phyloP scores from a whole-genome alignment of 805 yeast genomes.

The Candida oleophila region DNA sequence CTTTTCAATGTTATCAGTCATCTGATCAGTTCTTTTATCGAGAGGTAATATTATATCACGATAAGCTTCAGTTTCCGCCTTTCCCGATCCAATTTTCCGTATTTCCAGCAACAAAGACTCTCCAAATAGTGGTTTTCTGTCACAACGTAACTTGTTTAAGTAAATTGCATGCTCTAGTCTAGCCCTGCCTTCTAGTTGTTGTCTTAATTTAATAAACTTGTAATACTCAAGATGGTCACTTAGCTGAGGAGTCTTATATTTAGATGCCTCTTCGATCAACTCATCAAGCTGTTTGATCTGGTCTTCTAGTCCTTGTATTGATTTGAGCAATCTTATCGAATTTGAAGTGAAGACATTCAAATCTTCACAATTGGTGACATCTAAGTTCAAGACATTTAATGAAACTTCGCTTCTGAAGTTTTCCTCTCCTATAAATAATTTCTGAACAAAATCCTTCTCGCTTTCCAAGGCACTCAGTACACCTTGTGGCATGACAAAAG shows the following conservation, averaged over 20 bases:
- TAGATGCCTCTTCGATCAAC: conserved; percentile 21
- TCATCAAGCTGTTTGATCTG: conserved; percentile 45
- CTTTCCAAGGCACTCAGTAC: conserved; percentile 51
- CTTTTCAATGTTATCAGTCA: conserved; percentile 60
- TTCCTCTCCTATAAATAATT: conserved; percentile 18
- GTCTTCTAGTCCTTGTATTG: conserved; percentile 44
- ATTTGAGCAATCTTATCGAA: conserved; percentile 43
- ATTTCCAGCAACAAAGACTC: conserved; percentile 45
- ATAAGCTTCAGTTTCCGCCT: conserved; percentile 13
- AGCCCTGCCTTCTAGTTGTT: conserved; percentile 52
- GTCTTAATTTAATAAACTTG: conserved; percentile 50
- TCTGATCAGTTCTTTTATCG: conserved; percentile 25
- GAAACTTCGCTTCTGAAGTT: conserved; percentile 32
- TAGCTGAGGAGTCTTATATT: conserved; percentile 21
- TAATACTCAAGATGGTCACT: conserved; percentile 56
- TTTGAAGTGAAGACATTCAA: conserved; percentile 47
- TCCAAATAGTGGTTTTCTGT: conserved; percentile 67
- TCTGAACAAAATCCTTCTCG: conserved; percentile 35
- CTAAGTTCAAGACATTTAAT: conserved; percentile 59
- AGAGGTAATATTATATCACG: conserved; percentile 22
- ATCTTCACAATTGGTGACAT: conserved; percentile 47
- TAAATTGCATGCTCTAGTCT: conserved; percentile 56
- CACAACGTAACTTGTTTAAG: conserved; percentile 65
- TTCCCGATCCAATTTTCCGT: conserved; percentile 5
- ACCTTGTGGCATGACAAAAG: conserved; percentile 71